Percentiles rank a stretch among this genome's conserved stretches.
Conservation (phyloP, 768 basidiomycete genomes). For the Lentinula sp. region DNA sequence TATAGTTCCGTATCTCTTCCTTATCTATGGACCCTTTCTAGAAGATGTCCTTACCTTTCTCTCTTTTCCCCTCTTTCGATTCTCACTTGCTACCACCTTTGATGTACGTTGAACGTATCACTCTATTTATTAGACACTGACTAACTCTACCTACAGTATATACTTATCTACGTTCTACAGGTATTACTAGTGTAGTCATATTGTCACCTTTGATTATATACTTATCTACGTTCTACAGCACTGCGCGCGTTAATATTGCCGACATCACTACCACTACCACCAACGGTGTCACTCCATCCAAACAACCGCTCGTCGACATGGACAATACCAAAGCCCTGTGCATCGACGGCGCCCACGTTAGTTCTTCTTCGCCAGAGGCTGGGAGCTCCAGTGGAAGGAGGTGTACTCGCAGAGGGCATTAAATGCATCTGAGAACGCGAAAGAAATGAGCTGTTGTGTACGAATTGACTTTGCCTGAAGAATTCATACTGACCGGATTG, state of each 20-base stretch:
- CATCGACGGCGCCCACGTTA: slow-evolving; percentile 73
- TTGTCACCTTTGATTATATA: not conserved
- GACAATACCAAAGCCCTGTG: slow-evolving; percentile 74
- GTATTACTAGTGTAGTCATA: not conserved
- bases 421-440: slow-evolving; percentile 55
- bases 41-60: too few relatives aligned
- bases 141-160: not conserved
- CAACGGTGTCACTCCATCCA: slow-evolving; percentile 80
- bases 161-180: not conserved
- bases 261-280: slow-evolving; percentile 35
- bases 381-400: slow-evolving; percentile 67
- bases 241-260: not conserved
- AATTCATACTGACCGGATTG: slow-evolving; percentile 44
- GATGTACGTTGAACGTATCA: too few relatives aligned
- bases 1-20: too few relatives aligned
- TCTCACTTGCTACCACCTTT: too few relatives aligned
- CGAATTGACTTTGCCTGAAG: not conserved
- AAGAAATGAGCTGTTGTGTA: not conserved
- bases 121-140: too few relatives aligned
- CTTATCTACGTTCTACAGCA: not conserved
- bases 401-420: slow-evolving; percentile 76
- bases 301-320: slow-evolving; percentile 92
- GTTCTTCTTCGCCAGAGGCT: slow-evolving; percentile 79
- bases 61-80: too few relatives aligned
- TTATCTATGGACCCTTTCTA: too few relatives aligned